Evolutionary conservation across 148 eudicot species (phyloP).

Genomic region (Camellia sinensis): DNA sequence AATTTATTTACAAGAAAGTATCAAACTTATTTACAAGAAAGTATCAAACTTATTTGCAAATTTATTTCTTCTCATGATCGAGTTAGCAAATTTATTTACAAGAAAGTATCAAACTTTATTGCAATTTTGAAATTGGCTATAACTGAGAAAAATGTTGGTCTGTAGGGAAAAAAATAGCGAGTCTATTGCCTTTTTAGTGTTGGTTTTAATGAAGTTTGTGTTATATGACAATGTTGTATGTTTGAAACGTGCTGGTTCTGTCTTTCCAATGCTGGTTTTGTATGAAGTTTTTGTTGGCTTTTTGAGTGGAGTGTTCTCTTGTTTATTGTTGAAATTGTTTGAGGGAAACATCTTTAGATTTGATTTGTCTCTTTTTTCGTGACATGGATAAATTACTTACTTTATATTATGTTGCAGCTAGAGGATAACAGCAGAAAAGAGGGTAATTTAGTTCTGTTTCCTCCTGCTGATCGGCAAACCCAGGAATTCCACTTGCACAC

Average conservation of each 20-base stretch:
- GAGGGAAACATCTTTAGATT: neutral
- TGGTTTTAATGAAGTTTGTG: neutral
- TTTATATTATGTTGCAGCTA: slow-evolving; percentile 49
- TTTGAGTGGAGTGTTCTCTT: neutral
- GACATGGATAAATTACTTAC: slow-evolving; percentile 12
- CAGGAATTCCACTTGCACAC: slow-evolving; percentile 86
- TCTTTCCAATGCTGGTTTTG: too few species aligned
- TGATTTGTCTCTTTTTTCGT: neutral
- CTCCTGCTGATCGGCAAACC: slow-evolving; percentile 89
- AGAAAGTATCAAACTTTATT: neutral
- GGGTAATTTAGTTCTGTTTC: slow-evolving; percentile 68
- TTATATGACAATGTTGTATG: neutral
- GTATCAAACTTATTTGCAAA: too few species aligned
- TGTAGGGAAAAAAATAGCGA: neutral
- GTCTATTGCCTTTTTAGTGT: neutral
- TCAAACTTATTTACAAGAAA: too few species aligned
- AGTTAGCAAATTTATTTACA: too few species aligned
- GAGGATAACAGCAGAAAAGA: slow-evolving; percentile 60
- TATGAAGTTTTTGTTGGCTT: neutral
- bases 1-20: neutral
- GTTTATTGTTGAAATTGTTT: neutral
- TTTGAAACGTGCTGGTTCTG: neutral
- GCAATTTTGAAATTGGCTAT: neutral
- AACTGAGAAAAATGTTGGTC: neutral
- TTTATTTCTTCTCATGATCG: too few species aligned